Evolutionary conservation across 2,329 filamentous ascomycete genomes (phyloP).

Genomic region (Acrocalymma vagum): DNA sequence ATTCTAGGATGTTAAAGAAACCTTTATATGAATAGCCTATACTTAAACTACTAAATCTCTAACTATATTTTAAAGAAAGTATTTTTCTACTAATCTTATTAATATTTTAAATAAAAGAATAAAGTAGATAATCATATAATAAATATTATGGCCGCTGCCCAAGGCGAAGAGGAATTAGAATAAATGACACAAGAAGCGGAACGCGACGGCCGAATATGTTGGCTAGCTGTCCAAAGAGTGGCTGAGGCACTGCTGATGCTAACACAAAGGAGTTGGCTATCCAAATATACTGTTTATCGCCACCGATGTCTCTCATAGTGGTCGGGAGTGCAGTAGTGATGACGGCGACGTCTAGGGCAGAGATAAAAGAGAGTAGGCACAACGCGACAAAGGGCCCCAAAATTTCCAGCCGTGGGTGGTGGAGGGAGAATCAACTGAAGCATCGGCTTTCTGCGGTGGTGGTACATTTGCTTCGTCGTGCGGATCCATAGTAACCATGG

Average conservation of each 20-base stretch:
- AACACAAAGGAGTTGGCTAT: conserved; percentile 11
- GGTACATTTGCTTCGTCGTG: too few species aligned
- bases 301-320: conserved; percentile 36
- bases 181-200: not conserved
- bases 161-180: conserved; percentile 9
- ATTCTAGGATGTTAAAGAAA: too few species aligned
- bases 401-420: conserved; percentile 6
- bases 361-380: conserved; percentile 30
- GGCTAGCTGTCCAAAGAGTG: conserved; percentile 14
- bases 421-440: not conserved
- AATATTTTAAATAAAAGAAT: too few species aligned
- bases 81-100: too few species aligned
- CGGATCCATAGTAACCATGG: too few species aligned
- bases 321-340: conserved; percentile 46
- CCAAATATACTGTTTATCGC: conserved; percentile 15
- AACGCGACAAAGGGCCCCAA: conserved; percentile 38
- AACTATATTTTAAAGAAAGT: too few species aligned
- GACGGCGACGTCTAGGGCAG: conserved; percentile 40
- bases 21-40: too few species aligned
- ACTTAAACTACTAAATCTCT: too few species aligned
- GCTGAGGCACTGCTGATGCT: conserved; percentile 1
- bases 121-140: conserved; percentile 5
- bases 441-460: too few species aligned
- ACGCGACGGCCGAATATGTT: conserved; percentile 13
- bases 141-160: not conserved